Evolutionary conservation across 139 green algal species (phyloP).

Genomic region (Tetradesmus lagerheimii): DNA sequence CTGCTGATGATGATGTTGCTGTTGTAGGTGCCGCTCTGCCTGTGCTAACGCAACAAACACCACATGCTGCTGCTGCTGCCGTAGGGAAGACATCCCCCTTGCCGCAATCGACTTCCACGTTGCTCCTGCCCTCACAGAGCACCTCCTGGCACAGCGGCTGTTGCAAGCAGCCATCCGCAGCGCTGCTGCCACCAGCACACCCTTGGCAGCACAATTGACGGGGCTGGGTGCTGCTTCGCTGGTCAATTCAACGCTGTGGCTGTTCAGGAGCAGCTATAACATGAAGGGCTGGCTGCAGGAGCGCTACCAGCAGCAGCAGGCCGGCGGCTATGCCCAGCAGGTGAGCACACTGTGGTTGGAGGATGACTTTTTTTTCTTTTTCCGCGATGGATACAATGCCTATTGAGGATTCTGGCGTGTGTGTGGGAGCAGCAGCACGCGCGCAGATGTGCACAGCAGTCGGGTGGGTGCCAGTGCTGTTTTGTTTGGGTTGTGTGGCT

Average conservation of each 20-base stretch:
- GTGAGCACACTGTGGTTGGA: no score
- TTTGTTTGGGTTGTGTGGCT: not conserved
- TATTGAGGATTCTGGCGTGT: no score
- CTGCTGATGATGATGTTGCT: no score
- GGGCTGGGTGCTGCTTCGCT: not conserved
- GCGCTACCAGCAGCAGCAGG: not conserved
- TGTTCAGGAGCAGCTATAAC: conserved; percentile 54
- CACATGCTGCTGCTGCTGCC: conserved; percentile 13
- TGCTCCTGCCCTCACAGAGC: conserved; percentile 44
- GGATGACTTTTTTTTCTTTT: no score
- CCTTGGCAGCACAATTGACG: conserved; percentile 44
- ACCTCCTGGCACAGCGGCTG: conserved; percentile 47
- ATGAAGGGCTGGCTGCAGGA: conserved; percentile 39
- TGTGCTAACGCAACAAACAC: not conserved
- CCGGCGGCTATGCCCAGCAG: no score
- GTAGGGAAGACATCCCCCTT: conserved; percentile 59
- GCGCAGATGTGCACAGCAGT: not conserved
- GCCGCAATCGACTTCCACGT: conserved; percentile 72
- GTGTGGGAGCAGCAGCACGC: not conserved
- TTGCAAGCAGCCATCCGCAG: conserved; percentile 36
- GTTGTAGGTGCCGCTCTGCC: no score
- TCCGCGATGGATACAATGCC: no score
- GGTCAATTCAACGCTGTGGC: conserved; percentile 40
- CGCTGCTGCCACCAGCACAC: not conserved
- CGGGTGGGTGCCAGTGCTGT: not conserved